Percentiles rank a stretch among this genome's conserved stretches.
phyloP scores from a whole-genome alignment of 2,329 filamentous ascomycete species.

The Cladophialophora yegresii region DNA sequence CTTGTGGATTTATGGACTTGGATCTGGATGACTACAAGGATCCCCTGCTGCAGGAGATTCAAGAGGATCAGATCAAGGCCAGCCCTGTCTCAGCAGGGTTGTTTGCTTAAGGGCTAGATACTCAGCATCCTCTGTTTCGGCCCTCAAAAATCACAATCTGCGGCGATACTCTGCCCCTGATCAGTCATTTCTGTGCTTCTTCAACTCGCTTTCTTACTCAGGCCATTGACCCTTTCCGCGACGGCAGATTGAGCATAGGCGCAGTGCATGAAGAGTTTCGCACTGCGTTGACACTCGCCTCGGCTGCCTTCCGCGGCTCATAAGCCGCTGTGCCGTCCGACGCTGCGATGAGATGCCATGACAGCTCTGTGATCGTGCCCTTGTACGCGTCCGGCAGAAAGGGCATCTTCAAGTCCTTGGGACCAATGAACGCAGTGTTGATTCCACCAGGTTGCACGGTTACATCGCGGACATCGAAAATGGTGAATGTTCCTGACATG shows the following conservation, averaged over 20 bases:
- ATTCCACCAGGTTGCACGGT: constrained; percentile 50
- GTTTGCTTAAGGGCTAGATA: background rate
- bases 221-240: constrained; percentile 43
- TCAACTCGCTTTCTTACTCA: constrained; percentile 30
- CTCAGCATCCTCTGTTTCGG: background rate
- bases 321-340: constrained; percentile 35
- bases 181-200: constrained; percentile 6
- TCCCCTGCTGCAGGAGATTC: background rate
- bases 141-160: constrained; percentile 16
- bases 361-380: constrained; percentile 15
- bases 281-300: constrained; percentile 44
- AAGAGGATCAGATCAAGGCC: background rate
- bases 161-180: constrained; percentile 5
- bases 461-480: constrained; percentile 44
- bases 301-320: constrained; percentile 43
- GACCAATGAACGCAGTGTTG: constrained; percentile 46
- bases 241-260: constrained; percentile 41
- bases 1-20: background rate
- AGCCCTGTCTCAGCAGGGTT: background rate
- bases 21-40: constrained; percentile 1
- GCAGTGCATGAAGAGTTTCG: constrained; percentile 39
- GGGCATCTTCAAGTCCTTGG: constrained; percentile 23
- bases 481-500: constrained; percentile 43
- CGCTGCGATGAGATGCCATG: constrained; percentile 15
- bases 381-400: constrained; percentile 18